Percentiles rank a stretch among this genome's conserved stretches.
These are phyloP conservation scores for Cordyceps tenuipes DNA, from an alignment of 2,329 filamentous ascomycete species.

Conservation along the genomic window DNA sequence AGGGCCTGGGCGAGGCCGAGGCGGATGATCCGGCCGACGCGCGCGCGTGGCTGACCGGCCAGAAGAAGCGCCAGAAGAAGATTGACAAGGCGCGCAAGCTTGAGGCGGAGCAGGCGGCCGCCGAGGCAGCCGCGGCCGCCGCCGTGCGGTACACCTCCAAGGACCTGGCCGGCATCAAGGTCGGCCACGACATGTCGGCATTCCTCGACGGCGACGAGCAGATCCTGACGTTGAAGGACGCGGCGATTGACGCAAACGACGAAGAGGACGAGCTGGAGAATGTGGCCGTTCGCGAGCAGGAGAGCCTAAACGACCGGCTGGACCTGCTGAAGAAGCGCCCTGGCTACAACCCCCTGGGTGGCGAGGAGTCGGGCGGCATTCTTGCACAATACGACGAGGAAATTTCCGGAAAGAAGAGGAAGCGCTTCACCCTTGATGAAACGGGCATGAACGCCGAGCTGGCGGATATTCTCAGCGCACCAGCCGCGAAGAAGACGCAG, in stretches of 20 bases:
- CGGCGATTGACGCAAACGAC: constrained; percentile 63
- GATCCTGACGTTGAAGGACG: constrained; percentile 89
- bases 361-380: constrained; percentile 57
- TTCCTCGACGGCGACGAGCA: constrained; percentile 82
- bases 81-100: constrained; percentile 66
- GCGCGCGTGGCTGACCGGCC: constrained; percentile 75
- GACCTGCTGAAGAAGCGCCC: constrained; percentile 85
- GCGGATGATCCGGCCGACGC: constrained; percentile 63
- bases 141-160: constrained; percentile 68
- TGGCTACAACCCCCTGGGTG: constrained; percentile 76
- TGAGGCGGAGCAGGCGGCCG: constrained; percentile 71
- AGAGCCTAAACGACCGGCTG: constrained; percentile 66
- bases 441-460: constrained; percentile 62
- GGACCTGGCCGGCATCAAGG: constrained; percentile 83
- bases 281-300: constrained; percentile 59
- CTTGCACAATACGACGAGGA: constrained; percentile 94
- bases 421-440: constrained; percentile 78
- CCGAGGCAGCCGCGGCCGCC: constrained; percentile 57
- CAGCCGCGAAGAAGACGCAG: constrained; percentile 49
- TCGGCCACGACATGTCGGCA: constrained; percentile 75
- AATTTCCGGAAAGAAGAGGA: constrained; percentile 81
- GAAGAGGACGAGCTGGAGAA: constrained; percentile 79
- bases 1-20: constrained; percentile 70
- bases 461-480: constrained; percentile 44
- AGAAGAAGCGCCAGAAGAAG: constrained; percentile 91